Conservation (phyloP, 768 basidiomycete species). For the Omphalotus guepiniiformis region DNA sequence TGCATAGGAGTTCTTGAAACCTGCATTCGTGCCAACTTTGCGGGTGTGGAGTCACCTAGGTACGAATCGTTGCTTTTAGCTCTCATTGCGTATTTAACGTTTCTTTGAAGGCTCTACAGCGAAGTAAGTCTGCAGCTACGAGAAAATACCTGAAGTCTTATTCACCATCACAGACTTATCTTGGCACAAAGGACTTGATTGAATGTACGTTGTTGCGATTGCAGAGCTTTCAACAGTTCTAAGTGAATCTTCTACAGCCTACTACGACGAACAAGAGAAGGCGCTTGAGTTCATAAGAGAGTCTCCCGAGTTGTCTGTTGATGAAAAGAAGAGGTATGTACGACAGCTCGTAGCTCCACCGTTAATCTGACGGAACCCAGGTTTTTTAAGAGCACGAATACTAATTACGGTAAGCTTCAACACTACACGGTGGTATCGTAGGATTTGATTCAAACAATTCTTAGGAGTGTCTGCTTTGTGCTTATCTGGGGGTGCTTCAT, state of each 20-base stretch:
- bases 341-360: no score
- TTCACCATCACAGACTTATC: slow-evolving; percentile 61
- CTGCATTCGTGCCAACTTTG: slow-evolving; percentile 89
- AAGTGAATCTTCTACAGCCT: slow-evolving; percentile 48
- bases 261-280: slow-evolving; percentile 72
- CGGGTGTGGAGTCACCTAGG: slow-evolving; percentile 84
- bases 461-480: slow-evolving; percentile 91
- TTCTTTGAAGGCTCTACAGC: slow-evolving; percentile 64
- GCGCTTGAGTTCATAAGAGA: slow-evolving; percentile 76
- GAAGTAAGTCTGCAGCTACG: slow-evolving; percentile 60
- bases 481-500: slow-evolving; percentile 92
- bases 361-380: not conserved
- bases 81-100: slow-evolving; percentile 7
- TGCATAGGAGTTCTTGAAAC: slow-evolving; percentile 89
- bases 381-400: slow-evolving; percentile 87
- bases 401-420: slow-evolving; percentile 63
- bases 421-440: not conserved
- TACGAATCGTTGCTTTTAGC: slow-evolving; percentile 17
- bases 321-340: slow-evolving; percentile 78
- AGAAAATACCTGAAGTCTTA: slow-evolving; percentile 13
- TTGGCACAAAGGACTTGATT: slow-evolving; percentile 86
- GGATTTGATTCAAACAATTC: slow-evolving; percentile 28
- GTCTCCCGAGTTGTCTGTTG: slow-evolving; percentile 64
- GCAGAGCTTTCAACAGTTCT: no score
- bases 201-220: slow-evolving; percentile 80